Percentiles rank a stretch among this genome's conserved stretches.
phyloP scores from a whole-genome alignment of 306 rosid species.

The Vigna trinervia region DNA sequence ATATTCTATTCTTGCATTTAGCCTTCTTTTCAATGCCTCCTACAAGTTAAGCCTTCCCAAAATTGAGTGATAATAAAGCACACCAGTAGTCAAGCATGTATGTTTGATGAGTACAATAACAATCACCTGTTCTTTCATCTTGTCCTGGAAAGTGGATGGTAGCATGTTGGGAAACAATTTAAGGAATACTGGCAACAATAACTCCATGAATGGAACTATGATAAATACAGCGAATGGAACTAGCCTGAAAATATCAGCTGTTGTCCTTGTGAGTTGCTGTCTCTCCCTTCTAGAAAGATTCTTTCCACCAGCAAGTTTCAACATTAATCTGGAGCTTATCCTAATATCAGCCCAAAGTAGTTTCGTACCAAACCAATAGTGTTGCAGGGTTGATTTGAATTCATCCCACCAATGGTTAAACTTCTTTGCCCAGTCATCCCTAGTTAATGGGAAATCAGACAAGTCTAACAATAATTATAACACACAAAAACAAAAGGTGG shows the following conservation, averaged over 20 bases:
- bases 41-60: conserved; percentile 52
- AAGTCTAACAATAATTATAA: conserved; percentile 11
- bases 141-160: conserved; percentile 92
- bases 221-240: conserved; percentile 84
- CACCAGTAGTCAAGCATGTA: conserved; percentile 18
- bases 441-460: conserved; percentile 48
- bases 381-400: conserved; percentile 72
- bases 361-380: conserved; percentile 87
- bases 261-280: conserved; percentile 88
- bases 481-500: conserved; percentile 39
- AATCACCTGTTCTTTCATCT: conserved; percentile 85
- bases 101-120: conserved; percentile 27
- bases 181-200: conserved; percentile 78
- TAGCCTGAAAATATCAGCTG: conserved; percentile 87
- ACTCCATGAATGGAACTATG: conserved; percentile 89
- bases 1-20: conserved; percentile 86
- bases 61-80: conserved; percentile 41
- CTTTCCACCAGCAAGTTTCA: conserved; percentile 84
- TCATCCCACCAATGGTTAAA: conserved; percentile 68
- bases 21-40: conserved; percentile 86
- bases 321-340: conserved; percentile 74
- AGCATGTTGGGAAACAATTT: conserved; percentile 87
- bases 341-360: conserved; percentile 80
- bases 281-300: conserved; percentile 89
- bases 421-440: conserved; percentile 93